Evolutionary conservation across 2,329 filamentous ascomycete genomes (phyloP).

Genomic region (Waltergamsia citrina): DNA sequence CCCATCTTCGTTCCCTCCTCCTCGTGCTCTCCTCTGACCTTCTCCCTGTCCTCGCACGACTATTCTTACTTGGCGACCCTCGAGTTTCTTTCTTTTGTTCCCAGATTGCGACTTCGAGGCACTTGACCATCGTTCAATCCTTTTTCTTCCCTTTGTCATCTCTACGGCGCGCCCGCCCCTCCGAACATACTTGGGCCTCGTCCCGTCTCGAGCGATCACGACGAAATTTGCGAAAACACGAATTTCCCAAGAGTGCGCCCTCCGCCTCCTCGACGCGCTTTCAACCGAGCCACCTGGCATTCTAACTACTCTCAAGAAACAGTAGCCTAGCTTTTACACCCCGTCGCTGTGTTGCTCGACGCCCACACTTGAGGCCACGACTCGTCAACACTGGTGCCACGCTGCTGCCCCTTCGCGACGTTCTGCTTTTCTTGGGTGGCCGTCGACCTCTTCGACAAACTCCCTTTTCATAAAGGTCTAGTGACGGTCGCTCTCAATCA

Average conservation of each 20-base stretch:
- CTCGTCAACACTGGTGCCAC: neutral
- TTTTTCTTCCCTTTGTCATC: slow-evolving; percentile 9
- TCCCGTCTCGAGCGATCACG: slow-evolving; percentile 10
- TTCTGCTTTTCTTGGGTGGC: neutral
- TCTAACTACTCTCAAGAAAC: slow-evolving; percentile 3
- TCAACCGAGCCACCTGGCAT: slow-evolving; percentile 9
- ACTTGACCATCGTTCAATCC: slow-evolving; percentile 3
- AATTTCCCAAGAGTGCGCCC: slow-evolving; percentile 12
- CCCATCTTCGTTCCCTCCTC: slow-evolving; percentile 11
- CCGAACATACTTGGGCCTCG: slow-evolving; percentile 1
- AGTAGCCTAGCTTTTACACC: slow-evolving; percentile 5
- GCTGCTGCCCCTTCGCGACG: slow-evolving; percentile 5
- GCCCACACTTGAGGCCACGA: slow-evolving; percentile 3
- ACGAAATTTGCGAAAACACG: slow-evolving; percentile 20
- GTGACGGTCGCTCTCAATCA: slow-evolving; percentile 10
- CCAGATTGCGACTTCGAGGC: neutral
- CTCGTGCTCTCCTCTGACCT: slow-evolving; percentile 21
- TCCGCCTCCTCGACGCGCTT: slow-evolving; percentile 11
- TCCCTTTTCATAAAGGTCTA: slow-evolving; percentile 10
- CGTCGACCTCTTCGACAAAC: slow-evolving; percentile 10
- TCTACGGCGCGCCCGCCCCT: slow-evolving; percentile 1
- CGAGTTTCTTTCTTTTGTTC: slow-evolving; percentile 1
- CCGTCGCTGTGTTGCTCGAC: slow-evolving; percentile 2
- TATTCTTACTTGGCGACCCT: slow-evolving; percentile 3
- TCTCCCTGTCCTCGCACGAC: slow-evolving; percentile 6